phyloP scores from a whole-genome alignment of 768 basidiomycete genomes.

The Agaricus sinodeliciosus region DNA sequence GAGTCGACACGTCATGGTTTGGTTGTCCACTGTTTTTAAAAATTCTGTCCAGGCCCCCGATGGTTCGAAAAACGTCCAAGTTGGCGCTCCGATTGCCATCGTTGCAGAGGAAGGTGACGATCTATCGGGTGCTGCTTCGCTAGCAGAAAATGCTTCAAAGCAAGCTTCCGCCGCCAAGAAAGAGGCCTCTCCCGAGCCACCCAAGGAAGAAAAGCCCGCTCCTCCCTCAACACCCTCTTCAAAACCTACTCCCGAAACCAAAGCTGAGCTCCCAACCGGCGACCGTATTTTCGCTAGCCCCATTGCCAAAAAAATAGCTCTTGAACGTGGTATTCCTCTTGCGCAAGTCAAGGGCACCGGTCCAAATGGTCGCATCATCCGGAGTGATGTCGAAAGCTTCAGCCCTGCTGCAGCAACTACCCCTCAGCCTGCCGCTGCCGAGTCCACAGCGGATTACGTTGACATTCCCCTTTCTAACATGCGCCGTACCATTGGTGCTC shows the following conservation, averaged over 20 bases:
- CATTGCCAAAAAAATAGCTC: conserved; percentile 93
- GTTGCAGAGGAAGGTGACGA: conserved; percentile 95
- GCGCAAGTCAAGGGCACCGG: conserved; percentile 88
- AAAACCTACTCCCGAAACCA: conserved; percentile 33
- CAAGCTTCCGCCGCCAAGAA: conserved; percentile 31
- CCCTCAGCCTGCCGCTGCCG: conserved; percentile 41
- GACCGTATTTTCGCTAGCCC: conserved; percentile 93
- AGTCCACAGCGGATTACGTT: conserved; percentile 60
- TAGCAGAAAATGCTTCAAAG: conserved; percentile 58
- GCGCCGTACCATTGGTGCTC: conserved; percentile 87
- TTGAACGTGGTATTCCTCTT: conserved; percentile 90
- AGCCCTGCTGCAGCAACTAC: conserved; percentile 45
- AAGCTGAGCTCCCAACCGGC: conserved; percentile 52
- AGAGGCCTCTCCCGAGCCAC: conserved; percentile 31
- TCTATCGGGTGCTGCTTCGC: conserved; percentile 68
- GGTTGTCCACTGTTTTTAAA: neutral
- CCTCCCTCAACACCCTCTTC: conserved; percentile 20
- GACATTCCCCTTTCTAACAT: conserved; percentile 92
- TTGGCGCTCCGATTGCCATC: conserved; percentile 88
- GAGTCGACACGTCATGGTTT: conserved; percentile 22
- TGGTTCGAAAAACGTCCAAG: conserved; percentile 81
- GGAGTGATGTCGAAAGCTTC: conserved; percentile 92
- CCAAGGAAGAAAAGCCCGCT: conserved; percentile 28
- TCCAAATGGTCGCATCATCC: conserved; percentile 89
- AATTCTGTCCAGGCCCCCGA: conserved; percentile 52